Evolutionary conservation across 352 stramenopile species (phyloP), one percentile per base, ranked within the genome.

Genomic region (Heterotrichella gracilis): DNA sequence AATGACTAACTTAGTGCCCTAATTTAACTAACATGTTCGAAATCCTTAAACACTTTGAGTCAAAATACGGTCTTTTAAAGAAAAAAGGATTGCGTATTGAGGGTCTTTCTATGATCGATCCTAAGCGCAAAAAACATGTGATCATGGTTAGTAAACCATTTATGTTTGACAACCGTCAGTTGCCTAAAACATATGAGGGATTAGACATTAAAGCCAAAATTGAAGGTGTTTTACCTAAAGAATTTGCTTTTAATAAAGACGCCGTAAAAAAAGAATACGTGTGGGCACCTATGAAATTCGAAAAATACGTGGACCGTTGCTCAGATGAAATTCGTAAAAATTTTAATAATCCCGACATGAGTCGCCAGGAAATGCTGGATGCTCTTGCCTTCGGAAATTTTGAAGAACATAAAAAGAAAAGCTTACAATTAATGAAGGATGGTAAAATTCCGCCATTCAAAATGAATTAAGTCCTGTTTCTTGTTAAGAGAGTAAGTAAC

Each of bases 381-480:
- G 32, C 32, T n/a, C 32, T 53, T 9, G 32, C 32, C 9, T 53
- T 53, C 32, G 32, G 32, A 9, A 53, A 53, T 53, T 53, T 53
- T 53, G 32, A 53, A 53, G 32, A 53, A 53, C 32, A 53, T 53
- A 53, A 53, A 53, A 53, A 53, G 32, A 53, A 53, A 53, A 53
- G 32, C 32, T n/a, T 53, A n/a, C 32, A 53, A 53, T 17, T 53
- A n/a, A 53, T 53, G 32, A 53, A 53, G n/a, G 32, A 53, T n/a
- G 32, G 32, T 17, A 53, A 53, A 53, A 53, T 53, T 17, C 32
- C 32, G 32, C 32, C 32, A 17, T 53, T 53, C n/a, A 53, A 53
- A 53, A 53, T 53, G 32, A 53, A 53, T 53, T 53, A n/a, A 53
- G 9, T 53, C 32, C 9, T 9, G 32, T n/a, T 53, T n/a, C 32